Evolutionary conservation across 805 yeast species (phyloP).

Genomic region (Spathaspora arborariae): DNA sequence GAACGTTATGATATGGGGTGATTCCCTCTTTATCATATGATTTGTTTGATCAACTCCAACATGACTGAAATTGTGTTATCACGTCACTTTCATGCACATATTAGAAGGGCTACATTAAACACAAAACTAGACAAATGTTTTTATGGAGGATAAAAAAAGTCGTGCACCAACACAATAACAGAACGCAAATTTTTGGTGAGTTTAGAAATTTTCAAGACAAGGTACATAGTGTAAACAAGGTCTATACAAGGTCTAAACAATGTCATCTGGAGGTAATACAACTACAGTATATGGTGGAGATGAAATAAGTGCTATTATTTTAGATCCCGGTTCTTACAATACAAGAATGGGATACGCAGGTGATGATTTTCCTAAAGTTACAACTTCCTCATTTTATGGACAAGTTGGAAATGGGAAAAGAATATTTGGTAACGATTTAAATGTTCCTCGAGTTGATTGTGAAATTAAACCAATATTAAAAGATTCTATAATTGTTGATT

Average conservation of each 20-base stretch:
- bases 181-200: too few relatives aligned
- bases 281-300: constrained; percentile 44
- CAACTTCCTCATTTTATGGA: background rate
- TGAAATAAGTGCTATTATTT: constrained; percentile 85
- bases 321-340: constrained; percentile 84
- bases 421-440: constrained; percentile 41
- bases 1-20: too few relatives aligned
- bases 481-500: constrained; percentile 66
- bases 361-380: constrained; percentile 75
- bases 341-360: constrained; percentile 93
- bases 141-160: background rate
- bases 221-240: too few relatives aligned
- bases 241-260: too few relatives aligned
- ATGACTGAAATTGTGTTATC: too few relatives aligned
- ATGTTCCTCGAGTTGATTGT: constrained; percentile 47
- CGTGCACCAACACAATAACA: background rate
- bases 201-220: background rate
- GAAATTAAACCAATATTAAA: constrained; percentile 56
- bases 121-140: too few relatives aligned
- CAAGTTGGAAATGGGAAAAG: constrained; percentile 12
- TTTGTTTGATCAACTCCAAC: too few relatives aligned
- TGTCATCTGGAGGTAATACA: constrained; percentile 20
- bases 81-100: too few relatives aligned
- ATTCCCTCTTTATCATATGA: too few relatives aligned
- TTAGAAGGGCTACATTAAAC: too few relatives aligned